A percentile compares a stretch with the other conserved stretches of the same genome.
These are phyloP conservation scores for Lasiosphaeria hispida DNA, from an alignment of 495 filamentous ascomycete species.

Conservation along the genomic window DNA sequence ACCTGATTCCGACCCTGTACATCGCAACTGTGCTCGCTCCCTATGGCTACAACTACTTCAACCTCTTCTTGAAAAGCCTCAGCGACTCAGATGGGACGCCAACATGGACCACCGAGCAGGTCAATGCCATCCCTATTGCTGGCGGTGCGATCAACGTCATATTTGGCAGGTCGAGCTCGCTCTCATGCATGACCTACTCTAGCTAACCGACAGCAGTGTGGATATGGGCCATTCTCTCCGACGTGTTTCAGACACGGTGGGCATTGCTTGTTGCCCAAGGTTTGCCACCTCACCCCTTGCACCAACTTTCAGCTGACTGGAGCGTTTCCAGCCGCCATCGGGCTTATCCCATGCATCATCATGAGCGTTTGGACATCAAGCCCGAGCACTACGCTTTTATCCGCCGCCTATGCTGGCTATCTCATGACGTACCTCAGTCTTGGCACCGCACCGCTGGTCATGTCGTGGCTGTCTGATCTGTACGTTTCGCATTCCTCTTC, in stretches of 20 bases:
- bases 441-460: slow-evolving; percentile 39
- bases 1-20: slow-evolving; percentile 37
- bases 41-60: slow-evolving; percentile 43
- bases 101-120: slow-evolving; percentile 33
- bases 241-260: slow-evolving; percentile 37
- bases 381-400: slow-evolving; percentile 29
- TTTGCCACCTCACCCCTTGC: slow-evolving; percentile 2
- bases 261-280: slow-evolving; percentile 37
- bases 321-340: slow-evolving; percentile 22
- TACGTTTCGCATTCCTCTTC: slow-evolving; percentile 13
- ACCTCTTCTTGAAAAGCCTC: slow-evolving; percentile 38
- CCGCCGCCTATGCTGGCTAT: slow-evolving; percentile 38
- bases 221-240: slow-evolving; percentile 41
- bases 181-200: no score
- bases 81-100: slow-evolving; percentile 34
- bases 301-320: background rate
- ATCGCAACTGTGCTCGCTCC: slow-evolving; percentile 36
- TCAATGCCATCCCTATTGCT: slow-evolving; percentile 39
- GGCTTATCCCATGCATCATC: slow-evolving; percentile 37
- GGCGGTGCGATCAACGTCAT: slow-evolving; percentile 38
- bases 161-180: slow-evolving; percentile 23
- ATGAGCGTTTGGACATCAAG: slow-evolving; percentile 41
- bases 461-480: slow-evolving; percentile 42
- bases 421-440: slow-evolving; percentile 39
- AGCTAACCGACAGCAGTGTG: no score